Evolutionary conservation across 805 yeast genomes (phyloP).

Genomic region (Jamesozyma spencerorum): DNA sequence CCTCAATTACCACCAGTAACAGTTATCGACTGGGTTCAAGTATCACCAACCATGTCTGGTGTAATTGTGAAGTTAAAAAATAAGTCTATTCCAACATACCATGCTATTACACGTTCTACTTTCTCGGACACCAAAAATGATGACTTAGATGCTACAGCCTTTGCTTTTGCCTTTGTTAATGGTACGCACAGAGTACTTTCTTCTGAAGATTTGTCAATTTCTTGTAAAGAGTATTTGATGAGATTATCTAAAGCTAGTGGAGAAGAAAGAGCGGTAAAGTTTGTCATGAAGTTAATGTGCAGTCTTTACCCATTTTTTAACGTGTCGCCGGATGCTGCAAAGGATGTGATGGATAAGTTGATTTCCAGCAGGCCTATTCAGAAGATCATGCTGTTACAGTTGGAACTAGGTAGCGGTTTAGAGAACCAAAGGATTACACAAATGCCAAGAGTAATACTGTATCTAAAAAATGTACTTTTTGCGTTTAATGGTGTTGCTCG

Average conservation of each 20-base stretch:
- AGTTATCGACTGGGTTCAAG: constrained; percentile 23
- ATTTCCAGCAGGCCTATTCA: constrained; percentile 30
- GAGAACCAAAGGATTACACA: constrained; percentile 20
- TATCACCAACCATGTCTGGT: constrained; percentile 31
- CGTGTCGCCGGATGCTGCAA: constrained; percentile 29
- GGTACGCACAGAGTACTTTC: constrained; percentile 29
- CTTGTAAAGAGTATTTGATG: constrained; percentile 25
- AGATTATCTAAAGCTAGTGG: constrained; percentile 13
- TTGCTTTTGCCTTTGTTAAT: constrained; percentile 30
- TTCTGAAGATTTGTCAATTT: constrained; percentile 29
- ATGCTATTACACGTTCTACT: constrained; percentile 11
- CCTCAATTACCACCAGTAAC: constrained; percentile 17
- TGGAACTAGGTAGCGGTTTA: constrained; percentile 28
- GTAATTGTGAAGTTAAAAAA: constrained; percentile 17
- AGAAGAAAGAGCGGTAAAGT: constrained; percentile 21
- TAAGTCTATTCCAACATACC: constrained; percentile 15
- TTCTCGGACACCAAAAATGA: constrained; percentile 14
- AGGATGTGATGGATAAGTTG: constrained; percentile 30
- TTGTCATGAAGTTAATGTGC: constrained; percentile 20
- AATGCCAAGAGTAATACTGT: constrained; percentile 27
- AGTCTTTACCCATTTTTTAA: constrained; percentile 28
- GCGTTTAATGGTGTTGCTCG: constrained; percentile 31
- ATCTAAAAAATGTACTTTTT: constrained; percentile 26
- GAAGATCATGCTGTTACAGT: constrained; percentile 27
- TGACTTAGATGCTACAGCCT: constrained; percentile 23